phyloP scores from a whole-genome alignment of 2,329 filamentous ascomycete species.

The Pestalotiopsis sp. region DNA sequence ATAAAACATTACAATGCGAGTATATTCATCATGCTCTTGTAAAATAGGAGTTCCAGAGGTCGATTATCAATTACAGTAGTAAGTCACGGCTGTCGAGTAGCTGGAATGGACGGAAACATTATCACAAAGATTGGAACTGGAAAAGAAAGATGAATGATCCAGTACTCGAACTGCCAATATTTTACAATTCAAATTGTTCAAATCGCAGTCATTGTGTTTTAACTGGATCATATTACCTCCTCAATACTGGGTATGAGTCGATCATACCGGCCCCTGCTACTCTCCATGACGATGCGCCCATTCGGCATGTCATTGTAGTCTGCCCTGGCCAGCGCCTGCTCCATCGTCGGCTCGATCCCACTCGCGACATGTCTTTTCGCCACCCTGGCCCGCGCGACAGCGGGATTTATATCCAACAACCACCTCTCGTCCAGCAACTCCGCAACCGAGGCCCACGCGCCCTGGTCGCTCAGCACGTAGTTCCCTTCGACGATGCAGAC shows the following conservation, averaged over 20 bases:
- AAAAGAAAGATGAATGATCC: no score
- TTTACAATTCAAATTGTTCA: no score
- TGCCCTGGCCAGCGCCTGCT: slow-evolving; percentile 36
- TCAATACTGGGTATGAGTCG: neutral
- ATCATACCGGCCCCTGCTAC: neutral
- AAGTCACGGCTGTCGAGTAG: no score
- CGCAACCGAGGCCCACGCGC: slow-evolving; percentile 35
- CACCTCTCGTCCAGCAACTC: slow-evolving; percentile 41
- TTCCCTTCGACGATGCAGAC: slow-evolving; percentile 27
- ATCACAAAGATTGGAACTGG: no score
- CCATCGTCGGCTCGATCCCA: slow-evolving; percentile 41
- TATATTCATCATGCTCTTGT: no score
- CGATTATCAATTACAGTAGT: no score
- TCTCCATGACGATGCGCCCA: slow-evolving; percentile 19
- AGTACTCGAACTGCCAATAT: no score
- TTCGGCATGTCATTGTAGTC: slow-evolving; percentile 41
- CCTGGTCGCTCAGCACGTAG: slow-evolving; percentile 32
- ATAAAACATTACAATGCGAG: no score
- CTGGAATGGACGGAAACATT: no score
- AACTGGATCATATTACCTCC: neutral
- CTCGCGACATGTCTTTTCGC: slow-evolving; percentile 40
- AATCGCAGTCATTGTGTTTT: neutral
- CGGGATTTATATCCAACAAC: slow-evolving; percentile 40
- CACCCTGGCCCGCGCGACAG: slow-evolving; percentile 37
- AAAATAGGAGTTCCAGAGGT: no score